Percentiles rank a stretch among this genome's conserved stretches.
Evolutionary conservation across 2,329 filamentous ascomycete genomes (phyloP).

Genomic region (Colletotrichum gloeosporioides): DNA sequence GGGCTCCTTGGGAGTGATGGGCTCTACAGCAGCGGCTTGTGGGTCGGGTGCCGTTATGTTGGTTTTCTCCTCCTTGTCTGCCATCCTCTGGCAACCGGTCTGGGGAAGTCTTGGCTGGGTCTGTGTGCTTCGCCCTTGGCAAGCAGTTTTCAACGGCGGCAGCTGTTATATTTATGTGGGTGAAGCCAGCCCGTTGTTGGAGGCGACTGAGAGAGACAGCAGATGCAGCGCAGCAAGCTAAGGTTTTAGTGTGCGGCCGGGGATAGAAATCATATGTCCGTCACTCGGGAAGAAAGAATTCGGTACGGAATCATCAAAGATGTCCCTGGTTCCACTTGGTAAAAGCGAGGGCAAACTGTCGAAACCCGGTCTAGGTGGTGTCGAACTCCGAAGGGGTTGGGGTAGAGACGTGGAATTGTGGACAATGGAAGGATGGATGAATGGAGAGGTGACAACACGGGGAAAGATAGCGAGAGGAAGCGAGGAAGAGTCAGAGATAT

Average conservation of each 20-base stretch:
- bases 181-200: not conserved
- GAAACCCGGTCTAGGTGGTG: not conserved
- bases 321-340: not conserved
- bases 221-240: not conserved
- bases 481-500: not conserved
- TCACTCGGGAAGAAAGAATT: not conserved
- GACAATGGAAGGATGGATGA: not conserved
- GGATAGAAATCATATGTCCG: not conserved
- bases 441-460: not conserved
- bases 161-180: not conserved
- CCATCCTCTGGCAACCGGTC: constrained; percentile 8
- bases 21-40: constrained; percentile 32
- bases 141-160: not conserved
- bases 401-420: not conserved
- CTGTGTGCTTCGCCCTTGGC: not conserved
- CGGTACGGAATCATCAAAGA: not conserved
- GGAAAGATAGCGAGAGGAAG: not conserved
- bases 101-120: not conserved
- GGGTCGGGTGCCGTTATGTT: constrained; percentile 30
- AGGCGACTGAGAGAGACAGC: not conserved
- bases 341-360: not conserved
- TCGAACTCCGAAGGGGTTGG: not conserved
- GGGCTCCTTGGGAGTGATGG: constrained; percentile 16
- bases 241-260: not conserved
- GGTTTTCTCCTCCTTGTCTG: constrained; percentile 30